Evolutionary conservation across 75 land plant species (phyloP), one percentile per base, ranked within the genome.

Genomic region (Pinus tabuliformis): DNA sequence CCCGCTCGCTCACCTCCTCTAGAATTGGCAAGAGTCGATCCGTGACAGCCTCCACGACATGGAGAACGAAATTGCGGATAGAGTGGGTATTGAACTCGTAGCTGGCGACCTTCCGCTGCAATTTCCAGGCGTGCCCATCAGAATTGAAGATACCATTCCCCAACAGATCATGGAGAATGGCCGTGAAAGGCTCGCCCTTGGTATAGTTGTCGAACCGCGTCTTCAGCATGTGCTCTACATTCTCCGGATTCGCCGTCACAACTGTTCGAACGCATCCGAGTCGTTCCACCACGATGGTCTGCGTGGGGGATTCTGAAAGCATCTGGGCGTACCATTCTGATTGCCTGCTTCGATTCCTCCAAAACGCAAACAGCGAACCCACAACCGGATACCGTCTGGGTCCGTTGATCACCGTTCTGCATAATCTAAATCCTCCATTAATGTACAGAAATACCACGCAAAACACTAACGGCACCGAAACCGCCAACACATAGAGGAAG

Each of bases 101-200:
- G 65, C 79, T 83, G 9, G 93, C 89, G 57, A 85, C 68, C 74
- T 91, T 86, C n/a, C 86, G 60, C 73, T 89, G 91, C 54, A 79
- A 63, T 14, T 17, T 59, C 93, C 93, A 91, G 2, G 57, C 11
- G 13, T 89, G 81, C 3, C 89, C 91, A 58, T 89, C 91, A 11
- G 78, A 84, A 72, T 86, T 89, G 83, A 89, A 89, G 36, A 91
- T 91, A 1, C 93, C 93, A 3, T 68, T 56, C 56, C 93, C 93
- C 15, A 89, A 82, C 36, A 91, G 73, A 24, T 89, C 91, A 13
- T 81, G 82, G 9, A 89, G 77, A 56, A 79, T 78, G 33, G 57
- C 30, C 28, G 86, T 77, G 81, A 89, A 83, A n/a, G 49, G 56
- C 26, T 76, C 73, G 8, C 93, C 91, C 77, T 91, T 91, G 7